Conservation (phyloP, 2,329 filamentous ascomycete species). For the Fusarium phyllophilum region DNA sequence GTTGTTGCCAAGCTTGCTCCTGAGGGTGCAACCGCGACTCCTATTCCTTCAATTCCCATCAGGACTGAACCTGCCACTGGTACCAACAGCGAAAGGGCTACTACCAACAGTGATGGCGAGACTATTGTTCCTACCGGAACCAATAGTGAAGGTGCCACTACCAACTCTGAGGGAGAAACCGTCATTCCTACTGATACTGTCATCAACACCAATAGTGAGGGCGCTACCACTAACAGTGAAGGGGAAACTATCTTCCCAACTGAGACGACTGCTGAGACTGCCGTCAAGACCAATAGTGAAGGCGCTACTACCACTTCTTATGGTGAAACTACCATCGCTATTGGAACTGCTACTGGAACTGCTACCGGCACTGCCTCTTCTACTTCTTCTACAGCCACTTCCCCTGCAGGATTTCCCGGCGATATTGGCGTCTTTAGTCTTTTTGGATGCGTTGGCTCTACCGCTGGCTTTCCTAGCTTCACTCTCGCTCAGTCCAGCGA, state of each 20-base stretch:
- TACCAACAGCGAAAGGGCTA: background rate
- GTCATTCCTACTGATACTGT: background rate
- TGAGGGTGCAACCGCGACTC: background rate
- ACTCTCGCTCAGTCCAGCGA: background rate
- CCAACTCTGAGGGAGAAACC: background rate
- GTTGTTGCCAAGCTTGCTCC: background rate
- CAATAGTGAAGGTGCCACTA: background rate
- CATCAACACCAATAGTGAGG: background rate
- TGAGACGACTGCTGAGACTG: background rate
- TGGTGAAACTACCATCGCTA: background rate
- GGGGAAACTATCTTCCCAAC: background rate
- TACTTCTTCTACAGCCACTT: background rate
- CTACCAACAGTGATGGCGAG: background rate
- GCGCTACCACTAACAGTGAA: background rate
- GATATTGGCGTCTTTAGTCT: background rate
- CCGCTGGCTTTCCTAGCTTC: background rate
- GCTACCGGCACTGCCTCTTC: background rate
- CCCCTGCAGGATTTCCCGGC: background rate
- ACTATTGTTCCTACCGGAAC: background rate
- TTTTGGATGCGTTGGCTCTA: background rate
- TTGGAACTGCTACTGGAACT: background rate
- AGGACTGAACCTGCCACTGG: background rate
- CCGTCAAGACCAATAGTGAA: background rate
- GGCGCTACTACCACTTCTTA: background rate
- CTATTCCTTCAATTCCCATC: background rate